A percentile compares a stretch with the other conserved stretches of the same genome.
Conservation (phyloP, 2,329 filamentous ascomycete species). For the Cryphonectria carpinicola region DNA sequence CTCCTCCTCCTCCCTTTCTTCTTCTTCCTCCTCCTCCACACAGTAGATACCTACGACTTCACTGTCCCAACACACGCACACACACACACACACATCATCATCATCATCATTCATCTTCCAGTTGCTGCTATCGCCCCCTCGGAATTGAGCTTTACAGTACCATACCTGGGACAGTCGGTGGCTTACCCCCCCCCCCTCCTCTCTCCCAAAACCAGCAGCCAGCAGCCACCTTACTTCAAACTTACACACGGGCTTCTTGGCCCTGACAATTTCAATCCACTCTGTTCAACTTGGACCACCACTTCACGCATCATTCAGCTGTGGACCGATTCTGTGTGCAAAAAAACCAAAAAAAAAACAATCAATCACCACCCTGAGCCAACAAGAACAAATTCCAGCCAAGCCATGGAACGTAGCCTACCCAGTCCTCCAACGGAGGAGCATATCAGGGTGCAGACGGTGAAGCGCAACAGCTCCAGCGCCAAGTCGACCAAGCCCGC, state of each 20-base stretch:
- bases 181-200: neutral
- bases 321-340: neutral
- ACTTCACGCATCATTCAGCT: neutral
- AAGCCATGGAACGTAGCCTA: conserved; percentile 54
- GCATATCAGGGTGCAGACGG: conserved; percentile 39
- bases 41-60: neutral
- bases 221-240: neutral
- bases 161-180: neutral
- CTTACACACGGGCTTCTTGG: neutral
- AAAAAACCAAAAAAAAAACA: neutral
- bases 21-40: neutral
- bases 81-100: neutral
- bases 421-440: conserved; percentile 59
- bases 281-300: neutral
- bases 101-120: too few species aligned
- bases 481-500: conserved; percentile 54
- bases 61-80: neutral
- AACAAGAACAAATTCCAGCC: conserved; percentile 18
- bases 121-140: too few species aligned
- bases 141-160: too few species aligned
- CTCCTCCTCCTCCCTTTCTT: neutral
- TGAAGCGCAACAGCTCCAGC: conserved; percentile 46
- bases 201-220: too few species aligned
- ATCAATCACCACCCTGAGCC: neutral
- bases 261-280: neutral